These are phyloP conservation scores for Pichia sp. DNA, from an alignment of 1,139 yeast genomes.

Conservation along the genomic window DNA sequence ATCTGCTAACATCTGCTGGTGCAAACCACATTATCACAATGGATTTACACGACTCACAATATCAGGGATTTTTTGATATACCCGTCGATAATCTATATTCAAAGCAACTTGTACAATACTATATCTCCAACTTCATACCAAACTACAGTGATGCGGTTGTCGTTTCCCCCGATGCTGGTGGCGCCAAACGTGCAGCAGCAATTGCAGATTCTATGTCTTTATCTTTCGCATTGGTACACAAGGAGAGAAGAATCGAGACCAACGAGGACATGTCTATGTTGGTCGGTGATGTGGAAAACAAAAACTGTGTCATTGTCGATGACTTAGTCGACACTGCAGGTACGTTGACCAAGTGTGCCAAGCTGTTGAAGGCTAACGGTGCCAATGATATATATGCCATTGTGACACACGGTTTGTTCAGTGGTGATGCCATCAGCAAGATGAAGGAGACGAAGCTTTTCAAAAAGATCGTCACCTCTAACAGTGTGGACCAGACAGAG, in stretches of 20 bases:
- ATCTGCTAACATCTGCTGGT: slow-evolving; percentile 85
- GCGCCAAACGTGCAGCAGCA: slow-evolving; percentile 93
- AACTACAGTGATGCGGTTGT: slow-evolving; percentile 74
- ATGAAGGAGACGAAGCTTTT: slow-evolving; percentile 59
- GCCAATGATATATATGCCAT: slow-evolving; percentile 82
- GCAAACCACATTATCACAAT: slow-evolving; percentile 95
- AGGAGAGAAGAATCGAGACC: slow-evolving; percentile 69
- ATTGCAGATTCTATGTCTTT: slow-evolving; percentile 88
- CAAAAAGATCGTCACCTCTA: slow-evolving; percentile 86
- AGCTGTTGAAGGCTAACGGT: slow-evolving; percentile 86
- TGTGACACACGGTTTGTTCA: slow-evolving; percentile 88
- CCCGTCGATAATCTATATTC: slow-evolving; percentile 91
- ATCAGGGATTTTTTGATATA: slow-evolving; percentile 87
- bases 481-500: slow-evolving; percentile 76
- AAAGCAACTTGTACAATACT: slow-evolving; percentile 77
- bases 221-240: slow-evolving; percentile 92
- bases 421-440: slow-evolving; percentile 84
- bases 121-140: slow-evolving; percentile 69
- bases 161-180: slow-evolving; percentile 96
- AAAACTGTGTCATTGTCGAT: slow-evolving; percentile 82
- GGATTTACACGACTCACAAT: slow-evolving; percentile 96
- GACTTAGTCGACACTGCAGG: slow-evolving; percentile 93
- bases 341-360: slow-evolving; percentile 90
- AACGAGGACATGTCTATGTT: slow-evolving; percentile 46
- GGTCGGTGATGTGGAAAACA: slow-evolving; percentile 85